Conservation (phyloP, 768 basidiomycete genomes). For the Russula foetens region DNA sequence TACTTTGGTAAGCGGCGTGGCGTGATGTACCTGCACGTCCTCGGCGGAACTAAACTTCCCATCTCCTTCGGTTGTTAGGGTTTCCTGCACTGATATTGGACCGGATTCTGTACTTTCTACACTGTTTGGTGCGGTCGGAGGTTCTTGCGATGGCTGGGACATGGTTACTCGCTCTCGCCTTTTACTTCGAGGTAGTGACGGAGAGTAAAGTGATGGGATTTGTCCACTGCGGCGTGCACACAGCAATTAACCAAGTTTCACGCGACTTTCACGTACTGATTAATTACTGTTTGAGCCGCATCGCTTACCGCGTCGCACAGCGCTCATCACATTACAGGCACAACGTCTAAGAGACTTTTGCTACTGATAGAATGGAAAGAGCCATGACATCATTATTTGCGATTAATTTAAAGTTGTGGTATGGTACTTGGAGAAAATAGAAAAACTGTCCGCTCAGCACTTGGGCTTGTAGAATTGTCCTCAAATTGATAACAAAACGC, state of each 20-base stretch:
- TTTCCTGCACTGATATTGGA: not conserved
- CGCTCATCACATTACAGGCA: not conserved
- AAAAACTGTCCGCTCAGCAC: conserved; percentile 3
- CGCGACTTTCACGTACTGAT: too few species aligned
- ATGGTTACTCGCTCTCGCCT: not conserved
- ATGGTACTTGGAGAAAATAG: not conserved
- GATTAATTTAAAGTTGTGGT: not conserved
- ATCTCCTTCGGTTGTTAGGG: not conserved
- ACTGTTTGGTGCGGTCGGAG: not conserved
- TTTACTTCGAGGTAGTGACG: not conserved
- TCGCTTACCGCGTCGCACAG: too few species aligned
- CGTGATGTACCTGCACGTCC: not conserved
- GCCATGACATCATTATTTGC: not conserved
- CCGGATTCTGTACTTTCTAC: not conserved
- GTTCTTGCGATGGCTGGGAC: not conserved
- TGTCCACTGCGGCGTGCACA: too few species aligned
- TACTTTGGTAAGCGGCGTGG: not conserved
- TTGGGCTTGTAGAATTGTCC: not conserved
- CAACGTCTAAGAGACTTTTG: not conserved
- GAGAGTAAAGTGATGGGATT: too few species aligned
- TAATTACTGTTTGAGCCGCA: too few species aligned
- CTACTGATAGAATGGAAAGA: too few species aligned
- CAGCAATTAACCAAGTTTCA: too few species aligned
- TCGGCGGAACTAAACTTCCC: not conserved
- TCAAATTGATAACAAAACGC: not conserved